Percentiles rank a stretch among this genome's conserved stretches.
Evolutionary conservation across 2,329 filamentous ascomycete species (phyloP).

Genomic region (Dryadomyces quercivorus): DNA sequence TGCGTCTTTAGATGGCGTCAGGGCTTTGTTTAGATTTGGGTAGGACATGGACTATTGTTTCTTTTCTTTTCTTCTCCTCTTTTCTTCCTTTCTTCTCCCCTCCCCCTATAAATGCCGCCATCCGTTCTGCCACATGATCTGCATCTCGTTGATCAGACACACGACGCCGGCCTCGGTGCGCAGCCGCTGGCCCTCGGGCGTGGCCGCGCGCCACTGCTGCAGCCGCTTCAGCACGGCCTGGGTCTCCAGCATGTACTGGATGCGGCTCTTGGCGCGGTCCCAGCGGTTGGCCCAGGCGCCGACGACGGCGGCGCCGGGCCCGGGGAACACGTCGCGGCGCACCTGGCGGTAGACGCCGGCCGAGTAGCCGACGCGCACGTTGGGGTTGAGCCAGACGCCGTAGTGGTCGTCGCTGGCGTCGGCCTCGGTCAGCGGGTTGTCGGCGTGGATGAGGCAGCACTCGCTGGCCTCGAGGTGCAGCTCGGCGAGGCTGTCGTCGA

Average conservation of each 20-base stretch:
- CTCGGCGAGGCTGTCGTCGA: constrained; percentile 47
- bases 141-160: constrained; percentile 48
- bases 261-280: constrained; percentile 28
- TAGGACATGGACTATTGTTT: not conserved
- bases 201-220: constrained; percentile 25
- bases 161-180: constrained; percentile 30
- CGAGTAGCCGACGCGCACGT: constrained; percentile 56
- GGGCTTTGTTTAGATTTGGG: not conserved
- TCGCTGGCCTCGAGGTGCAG: constrained; percentile 63
- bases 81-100: not conserved
- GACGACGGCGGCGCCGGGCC: constrained; percentile 31
- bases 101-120: constrained; percentile 39
- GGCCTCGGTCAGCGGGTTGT: constrained; percentile 44
- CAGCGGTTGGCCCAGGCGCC: constrained; percentile 49
- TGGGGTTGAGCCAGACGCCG: constrained; percentile 58
- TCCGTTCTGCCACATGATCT: constrained; percentile 44
- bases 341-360: constrained; percentile 37
- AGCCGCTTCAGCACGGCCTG: constrained; percentile 27
- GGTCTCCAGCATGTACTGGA: constrained; percentile 25
- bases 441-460: constrained; percentile 65
- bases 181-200: constrained; percentile 17
- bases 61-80: not conserved
- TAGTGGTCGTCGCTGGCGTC: constrained; percentile 14
- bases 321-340: constrained; percentile 32
- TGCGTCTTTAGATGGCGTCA: not conserved